These are phyloP conservation scores for Syzygium oleosum DNA, from an alignment of 345 rosid species.

Conservation along the genomic window DNA sequence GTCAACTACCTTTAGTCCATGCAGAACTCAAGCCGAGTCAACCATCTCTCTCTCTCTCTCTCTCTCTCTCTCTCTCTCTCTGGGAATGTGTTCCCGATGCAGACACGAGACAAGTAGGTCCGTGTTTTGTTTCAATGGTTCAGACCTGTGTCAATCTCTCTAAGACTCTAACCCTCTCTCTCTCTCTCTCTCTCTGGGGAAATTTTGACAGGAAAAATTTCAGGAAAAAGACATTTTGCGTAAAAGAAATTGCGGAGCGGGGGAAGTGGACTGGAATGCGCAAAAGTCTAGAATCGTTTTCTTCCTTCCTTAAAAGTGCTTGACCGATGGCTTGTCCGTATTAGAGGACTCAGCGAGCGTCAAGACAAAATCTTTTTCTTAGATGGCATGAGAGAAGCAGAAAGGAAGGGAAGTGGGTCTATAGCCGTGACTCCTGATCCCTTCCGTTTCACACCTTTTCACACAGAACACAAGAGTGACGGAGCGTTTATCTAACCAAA, in stretches of 20 bases:
- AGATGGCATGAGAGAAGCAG: background rate
- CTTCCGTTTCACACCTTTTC: background rate
- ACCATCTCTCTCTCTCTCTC: background rate
- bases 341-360: background rate
- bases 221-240: background rate
- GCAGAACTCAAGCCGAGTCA: background rate
- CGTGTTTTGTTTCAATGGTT: background rate
- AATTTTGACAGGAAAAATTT: background rate
- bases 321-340: background rate
- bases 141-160: background rate
- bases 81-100: background rate
- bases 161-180: too few relatives aligned
- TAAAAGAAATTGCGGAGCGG: background rate
- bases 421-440: background rate
- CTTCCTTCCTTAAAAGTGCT: background rate
- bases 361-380: background rate
- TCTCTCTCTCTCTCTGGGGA: background rate
- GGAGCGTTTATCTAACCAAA: background rate
- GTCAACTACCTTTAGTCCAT: background rate
- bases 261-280: background rate
- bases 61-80: background rate
- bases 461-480: background rate
- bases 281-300: background rate
- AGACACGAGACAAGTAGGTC: background rate
- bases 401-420: background rate